A percentile compares a stretch with the other conserved stretches of the same genome.
These are phyloP conservation scores for Parasarocladium wereldwijsianum DNA, from an alignment of 2,329 filamentous ascomycete species.

Conservation along the genomic window DNA sequence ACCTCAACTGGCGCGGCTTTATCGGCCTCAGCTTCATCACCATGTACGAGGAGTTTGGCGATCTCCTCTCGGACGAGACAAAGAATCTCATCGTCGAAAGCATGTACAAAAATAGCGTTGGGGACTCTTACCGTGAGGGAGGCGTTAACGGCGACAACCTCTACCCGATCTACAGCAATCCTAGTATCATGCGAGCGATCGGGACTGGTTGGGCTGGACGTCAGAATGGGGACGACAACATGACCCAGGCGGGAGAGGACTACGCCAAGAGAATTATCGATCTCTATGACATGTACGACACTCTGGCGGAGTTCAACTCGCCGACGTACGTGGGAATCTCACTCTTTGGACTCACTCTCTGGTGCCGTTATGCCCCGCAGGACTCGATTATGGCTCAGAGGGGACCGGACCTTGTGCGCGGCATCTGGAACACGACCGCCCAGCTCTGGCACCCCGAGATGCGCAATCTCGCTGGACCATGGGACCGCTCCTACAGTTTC, in stretches of 20 bases:
- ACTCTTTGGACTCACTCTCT: slow-evolving; percentile 41
- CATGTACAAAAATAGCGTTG: slow-evolving; percentile 38
- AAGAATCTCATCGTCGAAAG: slow-evolving; percentile 33
- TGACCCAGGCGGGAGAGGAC: slow-evolving; percentile 39
- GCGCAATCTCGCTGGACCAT: slow-evolving; percentile 47
- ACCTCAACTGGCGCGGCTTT: slow-evolving; percentile 52
- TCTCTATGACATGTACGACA: slow-evolving; percentile 39
- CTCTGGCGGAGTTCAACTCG: slow-evolving; percentile 47
- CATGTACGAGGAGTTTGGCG: slow-evolving; percentile 40
- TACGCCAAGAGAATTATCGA: slow-evolving; percentile 41
- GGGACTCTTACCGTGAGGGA: slow-evolving; percentile 47
- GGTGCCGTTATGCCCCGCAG: slow-evolving; percentile 41
- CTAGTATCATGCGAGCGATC: slow-evolving; percentile 47
- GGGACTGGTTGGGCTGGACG: slow-evolving; percentile 43
- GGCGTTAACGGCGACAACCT: slow-evolving; percentile 45
- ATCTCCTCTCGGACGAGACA: slow-evolving; percentile 23
- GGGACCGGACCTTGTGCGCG: slow-evolving; percentile 33
- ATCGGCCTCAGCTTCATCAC: slow-evolving; percentile 45
- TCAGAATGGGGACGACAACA: slow-evolving; percentile 37
- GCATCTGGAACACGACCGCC: slow-evolving; percentile 36
- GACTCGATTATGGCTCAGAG: slow-evolving; percentile 37
- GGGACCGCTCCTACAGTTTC: slow-evolving; percentile 49
- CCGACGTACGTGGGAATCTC: slow-evolving; percentile 50
- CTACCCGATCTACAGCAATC: slow-evolving; percentile 48
- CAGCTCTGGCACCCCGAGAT: slow-evolving; percentile 42